These are phyloP conservation scores for Nadsonia fulvescens DNA, from an alignment of 805 yeast genomes.

Conservation along the genomic window DNA sequence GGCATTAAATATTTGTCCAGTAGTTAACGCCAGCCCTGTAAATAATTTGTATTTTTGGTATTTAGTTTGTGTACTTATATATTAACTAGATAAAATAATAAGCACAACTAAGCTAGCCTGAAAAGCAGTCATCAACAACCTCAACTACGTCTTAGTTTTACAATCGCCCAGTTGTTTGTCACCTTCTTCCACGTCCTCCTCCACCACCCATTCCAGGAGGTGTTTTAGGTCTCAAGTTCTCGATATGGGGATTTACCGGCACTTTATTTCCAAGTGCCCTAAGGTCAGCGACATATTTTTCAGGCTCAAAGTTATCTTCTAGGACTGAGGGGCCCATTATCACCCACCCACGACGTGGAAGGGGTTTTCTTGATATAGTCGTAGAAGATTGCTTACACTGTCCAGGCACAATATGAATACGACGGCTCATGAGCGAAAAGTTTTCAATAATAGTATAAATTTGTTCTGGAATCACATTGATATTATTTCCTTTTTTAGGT, in stretches of 20 bases:
- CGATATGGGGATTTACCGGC: conserved; percentile 58
- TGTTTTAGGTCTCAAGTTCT: conserved; percentile 66
- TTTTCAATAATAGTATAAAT: conserved; percentile 76
- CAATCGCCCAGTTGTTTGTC: no score
- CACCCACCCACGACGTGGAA: conserved; percentile 79
- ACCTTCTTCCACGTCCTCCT: no score
- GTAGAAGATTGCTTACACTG: conserved; percentile 37
- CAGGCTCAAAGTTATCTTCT: conserved; percentile 46
- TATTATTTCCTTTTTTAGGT: no score
- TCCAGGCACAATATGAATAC: conserved; percentile 66
- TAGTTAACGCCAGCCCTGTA: no score
- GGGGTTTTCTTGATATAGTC: conserved; percentile 26
- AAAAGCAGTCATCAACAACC: no score
- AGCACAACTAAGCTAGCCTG: no score
- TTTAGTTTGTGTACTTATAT: no score
- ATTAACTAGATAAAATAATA: no score
- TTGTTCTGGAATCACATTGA: conserved; percentile 62
- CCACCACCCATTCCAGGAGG: no score
- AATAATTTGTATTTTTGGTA: no score
- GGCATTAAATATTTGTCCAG: no score
- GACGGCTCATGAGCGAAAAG: conserved; percentile 63
- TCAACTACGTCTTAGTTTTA: no score
- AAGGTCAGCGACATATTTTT: conserved; percentile 27
- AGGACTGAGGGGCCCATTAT: conserved; percentile 71
- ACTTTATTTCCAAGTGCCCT: conserved; percentile 32